These are phyloP conservation scores for Microcyclospora tardicrescens DNA, from an alignment of 2,329 filamentous ascomycete species.

Conservation along the genomic window DNA sequence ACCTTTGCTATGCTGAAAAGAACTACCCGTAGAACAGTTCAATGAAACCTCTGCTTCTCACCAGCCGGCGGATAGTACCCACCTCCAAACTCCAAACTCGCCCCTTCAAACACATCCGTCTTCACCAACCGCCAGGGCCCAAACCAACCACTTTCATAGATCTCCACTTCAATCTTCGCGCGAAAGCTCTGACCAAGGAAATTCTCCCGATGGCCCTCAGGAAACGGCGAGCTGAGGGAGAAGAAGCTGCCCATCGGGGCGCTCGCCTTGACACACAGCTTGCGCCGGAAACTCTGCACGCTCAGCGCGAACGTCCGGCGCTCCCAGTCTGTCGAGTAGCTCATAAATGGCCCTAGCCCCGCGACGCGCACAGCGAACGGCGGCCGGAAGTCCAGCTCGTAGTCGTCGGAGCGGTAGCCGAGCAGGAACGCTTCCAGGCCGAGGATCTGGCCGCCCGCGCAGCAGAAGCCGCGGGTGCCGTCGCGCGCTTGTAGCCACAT, in stretches of 20 bases:
- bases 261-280: slow-evolving; percentile 28
- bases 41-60: slow-evolving; percentile 24
- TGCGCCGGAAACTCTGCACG: slow-evolving; percentile 28
- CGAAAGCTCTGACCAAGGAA: slow-evolving; percentile 36
- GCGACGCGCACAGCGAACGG: slow-evolving; percentile 30
- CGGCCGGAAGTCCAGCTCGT: slow-evolving; percentile 31
- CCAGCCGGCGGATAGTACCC: slow-evolving; percentile 34
- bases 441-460: slow-evolving; percentile 28
- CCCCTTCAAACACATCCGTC: slow-evolving; percentile 29
- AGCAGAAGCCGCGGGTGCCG: slow-evolving; percentile 18
- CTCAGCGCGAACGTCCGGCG: slow-evolving; percentile 26
- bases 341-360: slow-evolving; percentile 29
- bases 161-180: slow-evolving; percentile 30
- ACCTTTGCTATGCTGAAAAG: no score
- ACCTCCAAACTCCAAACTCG: slow-evolving; percentile 38
- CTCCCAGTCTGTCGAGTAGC: slow-evolving; percentile 28
- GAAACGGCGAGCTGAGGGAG: slow-evolving; percentile 32
- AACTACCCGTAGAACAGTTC: slow-evolving; percentile 2
- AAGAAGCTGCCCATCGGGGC: slow-evolving; percentile 34
- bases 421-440: slow-evolving; percentile 34
- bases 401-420: slow-evolving; percentile 29
- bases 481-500: slow-evolving; percentile 29
- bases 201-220: slow-evolving; percentile 32
- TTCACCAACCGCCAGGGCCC: slow-evolving; percentile 28
- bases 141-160: slow-evolving; percentile 28